A percentile compares a stretch with the other conserved stretches of the same genome.
These are phyloP conservation scores for Chrysosphaeria jannelii DNA, from an alignment of 2,329 filamentous ascomycete genomes.

Conservation along the genomic window DNA sequence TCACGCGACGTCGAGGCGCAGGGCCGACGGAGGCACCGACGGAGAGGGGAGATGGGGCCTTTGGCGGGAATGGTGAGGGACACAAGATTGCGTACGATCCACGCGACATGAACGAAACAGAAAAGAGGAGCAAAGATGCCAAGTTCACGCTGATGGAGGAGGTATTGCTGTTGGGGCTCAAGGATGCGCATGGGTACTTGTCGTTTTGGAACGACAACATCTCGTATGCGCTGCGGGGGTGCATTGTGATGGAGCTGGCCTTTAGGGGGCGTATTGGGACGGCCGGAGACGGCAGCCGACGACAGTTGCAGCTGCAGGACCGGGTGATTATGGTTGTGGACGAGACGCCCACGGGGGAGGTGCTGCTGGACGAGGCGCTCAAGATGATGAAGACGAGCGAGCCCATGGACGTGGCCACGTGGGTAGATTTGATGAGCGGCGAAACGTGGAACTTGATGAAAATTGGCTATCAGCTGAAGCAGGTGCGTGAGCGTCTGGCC, in stretches of 20 bases:
- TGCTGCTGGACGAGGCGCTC: constrained; percentile 82
- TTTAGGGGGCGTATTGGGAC: constrained; percentile 92
- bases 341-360: constrained; percentile 85
- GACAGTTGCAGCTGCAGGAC: constrained; percentile 79
- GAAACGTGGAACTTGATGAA: constrained; percentile 99
- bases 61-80: no score
- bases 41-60: no score
- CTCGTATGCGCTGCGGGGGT: constrained; percentile 86
- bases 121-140: constrained; percentile 86
- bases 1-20: no score
- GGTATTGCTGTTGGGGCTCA: constrained; percentile 74
- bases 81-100: constrained; percentile 98
- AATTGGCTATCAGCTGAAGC: constrained; percentile 97
- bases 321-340: constrained; percentile 91
- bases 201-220: constrained; percentile 99
- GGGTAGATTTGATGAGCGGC: constrained; percentile 97
- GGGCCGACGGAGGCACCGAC: no score
- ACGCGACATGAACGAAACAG: constrained; percentile 86
- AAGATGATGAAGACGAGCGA: constrained; percentile 99
- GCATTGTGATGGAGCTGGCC: constrained; percentile 91
- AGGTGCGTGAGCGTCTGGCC: constrained; percentile 87
- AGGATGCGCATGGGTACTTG: constrained; percentile 98
- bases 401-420: constrained; percentile 98
- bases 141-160: constrained; percentile 99
- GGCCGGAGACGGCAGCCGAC: constrained; percentile 81